These are phyloP conservation scores for Diutina rugosa DNA, from an alignment of 1,139 yeast species.

Conservation along the genomic window DNA sequence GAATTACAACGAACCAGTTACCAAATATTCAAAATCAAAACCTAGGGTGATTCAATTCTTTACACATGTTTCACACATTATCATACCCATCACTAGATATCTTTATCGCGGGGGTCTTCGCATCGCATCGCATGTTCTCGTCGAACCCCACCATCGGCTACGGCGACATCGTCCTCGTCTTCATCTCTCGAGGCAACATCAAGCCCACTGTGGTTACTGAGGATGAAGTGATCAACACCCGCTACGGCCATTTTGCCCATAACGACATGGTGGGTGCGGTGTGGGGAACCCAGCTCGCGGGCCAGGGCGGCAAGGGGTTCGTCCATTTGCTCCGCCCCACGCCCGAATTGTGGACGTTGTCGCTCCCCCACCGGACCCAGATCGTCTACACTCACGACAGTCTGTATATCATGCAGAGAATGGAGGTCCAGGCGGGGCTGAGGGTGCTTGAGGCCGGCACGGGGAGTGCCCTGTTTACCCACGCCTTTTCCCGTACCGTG, in stretches of 20 bases:
- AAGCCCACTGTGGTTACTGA: constrained; percentile 56
- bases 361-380: constrained; percentile 94
- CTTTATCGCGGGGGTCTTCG: not conserved
- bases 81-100: too few relatives aligned
- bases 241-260: constrained; percentile 85
- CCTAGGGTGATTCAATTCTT: too few relatives aligned
- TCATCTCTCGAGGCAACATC: constrained; percentile 67
- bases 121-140: constrained; percentile 13
- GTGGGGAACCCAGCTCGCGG: constrained; percentile 80
- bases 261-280: constrained; percentile 66
- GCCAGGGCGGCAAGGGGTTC: constrained; percentile 72
- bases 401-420: constrained; percentile 73
- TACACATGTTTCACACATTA: not conserved
- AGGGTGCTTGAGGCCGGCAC: constrained; percentile 94
- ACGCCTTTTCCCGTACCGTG: constrained; percentile 77
- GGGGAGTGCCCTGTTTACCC: constrained; percentile 93
- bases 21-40: too few relatives aligned
- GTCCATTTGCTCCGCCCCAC: constrained; percentile 83
- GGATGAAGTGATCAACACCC: constrained; percentile 59
- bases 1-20: too few relatives aligned
- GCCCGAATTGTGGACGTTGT: constrained; percentile 90
- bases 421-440: constrained; percentile 62
- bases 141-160: constrained; percentile 54
- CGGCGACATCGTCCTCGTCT: constrained; percentile 78
- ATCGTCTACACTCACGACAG: constrained; percentile 96